phyloP scores from a whole-genome alignment of 768 basidiomycete genomes.

The Russula griseocarnosa region DNA sequence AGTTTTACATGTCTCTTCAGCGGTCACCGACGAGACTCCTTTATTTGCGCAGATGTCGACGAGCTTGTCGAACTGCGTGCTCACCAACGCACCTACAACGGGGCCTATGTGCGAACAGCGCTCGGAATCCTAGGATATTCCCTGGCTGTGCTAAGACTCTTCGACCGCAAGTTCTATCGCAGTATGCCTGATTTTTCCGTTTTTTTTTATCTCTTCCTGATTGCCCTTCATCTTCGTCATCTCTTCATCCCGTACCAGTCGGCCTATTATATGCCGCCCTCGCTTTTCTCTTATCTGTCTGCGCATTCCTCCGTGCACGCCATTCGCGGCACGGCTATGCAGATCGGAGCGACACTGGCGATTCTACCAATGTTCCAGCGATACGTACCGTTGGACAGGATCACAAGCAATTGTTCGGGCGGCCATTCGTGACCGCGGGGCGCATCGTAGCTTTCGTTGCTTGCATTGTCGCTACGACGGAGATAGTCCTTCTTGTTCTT shows the following conservation, averaged over 20 bases:
- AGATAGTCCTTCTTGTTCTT: conserved; percentile 61
- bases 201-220: neutral
- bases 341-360: conserved; percentile 37
- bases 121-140: conserved; percentile 71
- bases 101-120: conserved; percentile 74
- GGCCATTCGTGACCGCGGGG: conserved; percentile 80
- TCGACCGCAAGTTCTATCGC: conserved; percentile 65
- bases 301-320: conserved; percentile 57
- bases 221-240: neutral
- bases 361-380: conserved; percentile 34
- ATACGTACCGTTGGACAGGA: conserved; percentile 60
- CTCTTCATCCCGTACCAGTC: conserved; percentile 32
- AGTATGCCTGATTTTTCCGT: conserved; percentile 45
- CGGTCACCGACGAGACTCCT: conserved; percentile 37
- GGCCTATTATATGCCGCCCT: conserved; percentile 65
- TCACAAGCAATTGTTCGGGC: conserved; percentile 59
- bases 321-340: conserved; percentile 75
- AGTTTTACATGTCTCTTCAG: conserved; percentile 17
- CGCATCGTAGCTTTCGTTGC: conserved; percentile 63
- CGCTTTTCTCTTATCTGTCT: conserved; percentile 53
- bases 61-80: conserved; percentile 67
- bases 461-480: conserved; percentile 55
- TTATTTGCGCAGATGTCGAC: conserved; percentile 35
- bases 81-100: conserved; percentile 76
- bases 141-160: conserved; percentile 72